Base-by-base conservation (phyloP, 345 rosid species). In the Dimocarpus longan region DNA sequence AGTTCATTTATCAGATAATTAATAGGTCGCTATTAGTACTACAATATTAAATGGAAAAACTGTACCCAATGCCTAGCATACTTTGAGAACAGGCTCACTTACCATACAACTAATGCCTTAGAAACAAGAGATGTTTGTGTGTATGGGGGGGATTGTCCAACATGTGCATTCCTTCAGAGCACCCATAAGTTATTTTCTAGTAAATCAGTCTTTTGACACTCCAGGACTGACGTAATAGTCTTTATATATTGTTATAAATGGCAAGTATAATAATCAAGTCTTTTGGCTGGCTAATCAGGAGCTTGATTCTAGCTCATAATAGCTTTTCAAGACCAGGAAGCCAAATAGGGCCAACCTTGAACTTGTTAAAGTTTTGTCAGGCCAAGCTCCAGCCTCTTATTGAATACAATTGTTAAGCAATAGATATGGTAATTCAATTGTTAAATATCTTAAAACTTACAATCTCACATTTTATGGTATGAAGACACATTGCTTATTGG, bases 401-500 rank as follows among this genome's bases (percentile, higher is more conserved):
- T 60, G 65, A 60, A 54, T 32, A 54, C 59, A 54, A 54, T 50
- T 54, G 59, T 54, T 6, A 54, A 54, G 50, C 12, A 37, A 76
- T 68, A 21, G 24, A 64, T 52, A 68, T 57, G 39, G n/a, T 8
- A 75, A 74, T 70, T 37, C 65, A 56, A 72, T 10, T 24, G 8
- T 9, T 50, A 21, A 73, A 26, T 64, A 39, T 75, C 70, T 9
- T 48, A 44, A 16, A 66, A 32, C 71, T 66, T 73, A 48, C 40
- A 67, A 79, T 32, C 56, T 28, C 24, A 60, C 69, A 50, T 28
- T 54, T 67, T 56, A 39, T 66, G 70, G 12, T 18, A 72, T 50
- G 72, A 46, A 10, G 79, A 28, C 26, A 9, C 67, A 75, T 74
- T 63, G 18, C 66, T 32, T 57, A 60, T 78, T 62, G 32, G 42